phyloP scores from a whole-genome alignment of 2,329 filamentous ascomycete genomes.

The Fusarium protoensiforme region DNA sequence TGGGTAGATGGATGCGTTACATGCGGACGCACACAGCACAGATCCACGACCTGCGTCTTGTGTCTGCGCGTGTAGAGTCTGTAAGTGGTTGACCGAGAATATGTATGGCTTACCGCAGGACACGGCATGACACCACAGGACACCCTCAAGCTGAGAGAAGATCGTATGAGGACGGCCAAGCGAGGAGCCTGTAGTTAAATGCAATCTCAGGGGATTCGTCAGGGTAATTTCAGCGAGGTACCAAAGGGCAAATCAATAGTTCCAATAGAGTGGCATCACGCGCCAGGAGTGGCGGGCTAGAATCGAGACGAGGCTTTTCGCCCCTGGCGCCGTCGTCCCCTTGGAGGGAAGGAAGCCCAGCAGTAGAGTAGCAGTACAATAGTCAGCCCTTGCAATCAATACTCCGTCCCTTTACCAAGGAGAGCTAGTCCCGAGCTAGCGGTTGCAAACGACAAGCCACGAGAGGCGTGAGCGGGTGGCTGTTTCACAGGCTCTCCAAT shows the following conservation, averaged over 20 bases:
- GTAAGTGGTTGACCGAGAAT: conserved; percentile 19
- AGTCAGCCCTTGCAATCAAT: not conserved
- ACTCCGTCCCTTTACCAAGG: not conserved
- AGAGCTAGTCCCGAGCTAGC: not conserved
- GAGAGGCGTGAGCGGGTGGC: conserved; percentile 25
- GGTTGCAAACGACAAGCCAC: not conserved
- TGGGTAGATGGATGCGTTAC: conserved; percentile 23
- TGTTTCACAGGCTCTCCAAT: conserved; percentile 27
- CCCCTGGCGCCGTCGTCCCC: conserved; percentile 7
- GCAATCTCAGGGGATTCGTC: not conserved
- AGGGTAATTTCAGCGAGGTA: not conserved
- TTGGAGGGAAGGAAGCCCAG: not conserved
- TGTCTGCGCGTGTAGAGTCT: conserved; percentile 12
- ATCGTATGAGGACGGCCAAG: conserved; percentile 14
- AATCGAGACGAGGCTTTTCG: conserved; percentile 13
- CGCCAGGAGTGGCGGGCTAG: conserved; percentile 30
- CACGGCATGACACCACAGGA: not conserved
- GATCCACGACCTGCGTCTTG: conserved; percentile 10
- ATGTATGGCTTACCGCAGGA: conserved; percentile 15
- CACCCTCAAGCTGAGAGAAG: conserved; percentile 17
- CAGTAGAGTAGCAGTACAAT: too few species aligned
- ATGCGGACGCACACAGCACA: conserved; percentile 17
- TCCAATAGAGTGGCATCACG: conserved; percentile 23
- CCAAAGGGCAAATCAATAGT: conserved; percentile 24
- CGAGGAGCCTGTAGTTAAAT: not conserved